phyloP scores from a whole-genome alignment of 2,329 filamentous ascomycete genomes.

The Colletotrichum plurivorum region DNA sequence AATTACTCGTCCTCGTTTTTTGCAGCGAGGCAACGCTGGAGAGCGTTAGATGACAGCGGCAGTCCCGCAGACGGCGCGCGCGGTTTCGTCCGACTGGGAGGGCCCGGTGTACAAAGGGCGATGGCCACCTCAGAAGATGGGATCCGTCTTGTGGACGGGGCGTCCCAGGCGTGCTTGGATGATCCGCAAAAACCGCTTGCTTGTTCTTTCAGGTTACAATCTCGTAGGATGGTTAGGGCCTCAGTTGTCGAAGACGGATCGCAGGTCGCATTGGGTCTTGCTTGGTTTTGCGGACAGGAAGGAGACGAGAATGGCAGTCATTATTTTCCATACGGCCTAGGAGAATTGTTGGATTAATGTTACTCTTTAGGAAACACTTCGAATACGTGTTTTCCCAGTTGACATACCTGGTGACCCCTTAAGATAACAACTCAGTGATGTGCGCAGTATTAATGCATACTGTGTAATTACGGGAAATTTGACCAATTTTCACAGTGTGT shows the following conservation, averaged over 20 bases:
- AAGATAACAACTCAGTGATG: too few relatives aligned
- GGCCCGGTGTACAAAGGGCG: conserved; percentile 36
- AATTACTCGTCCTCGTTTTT: conserved; percentile 33
- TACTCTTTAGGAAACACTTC: conserved; percentile 15
- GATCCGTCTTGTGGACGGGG: conserved; percentile 15
- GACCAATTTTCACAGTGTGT: neutral
- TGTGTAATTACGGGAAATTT: neutral
- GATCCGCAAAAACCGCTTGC: conserved; percentile 21
- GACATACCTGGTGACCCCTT: too few relatives aligned
- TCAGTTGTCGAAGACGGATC: conserved; percentile 18
- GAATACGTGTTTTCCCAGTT: neutral
- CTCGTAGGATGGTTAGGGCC: conserved; percentile 34
- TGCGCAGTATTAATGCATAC: neutral
- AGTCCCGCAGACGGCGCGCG: conserved; percentile 19
- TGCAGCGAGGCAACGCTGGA: conserved; percentile 17
- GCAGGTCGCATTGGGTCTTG: conserved; percentile 20
- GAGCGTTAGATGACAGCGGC: conserved; percentile 29
- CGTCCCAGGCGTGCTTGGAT: conserved; percentile 13
- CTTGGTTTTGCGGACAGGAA: conserved; percentile 21
- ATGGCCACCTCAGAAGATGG: conserved; percentile 18
- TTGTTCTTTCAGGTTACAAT: conserved; percentile 28
- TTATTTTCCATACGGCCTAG: conserved; percentile 34
- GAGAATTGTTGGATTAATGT: conserved; percentile 33
- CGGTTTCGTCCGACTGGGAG: conserved; percentile 18
- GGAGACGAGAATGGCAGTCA: conserved; percentile 33